Evolutionary conservation across 108 stramenopile species (phyloP).

Genomic region (Pelagomonas calceolata): DNA sequence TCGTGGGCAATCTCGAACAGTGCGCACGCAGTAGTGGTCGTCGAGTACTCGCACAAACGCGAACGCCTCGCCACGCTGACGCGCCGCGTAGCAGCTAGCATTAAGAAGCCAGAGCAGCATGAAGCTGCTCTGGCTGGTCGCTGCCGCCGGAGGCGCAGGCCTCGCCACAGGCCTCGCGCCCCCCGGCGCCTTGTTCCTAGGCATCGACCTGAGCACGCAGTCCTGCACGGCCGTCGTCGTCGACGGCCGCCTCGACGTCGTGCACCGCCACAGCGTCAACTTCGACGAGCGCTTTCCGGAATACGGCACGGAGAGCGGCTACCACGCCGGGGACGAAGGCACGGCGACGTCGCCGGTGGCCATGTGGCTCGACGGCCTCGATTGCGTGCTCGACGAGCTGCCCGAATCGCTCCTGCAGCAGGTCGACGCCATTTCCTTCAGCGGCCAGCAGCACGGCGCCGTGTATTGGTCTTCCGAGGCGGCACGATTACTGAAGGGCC

Average conservation of each 20-base stretch:
- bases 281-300: slow-evolving; percentile 23
- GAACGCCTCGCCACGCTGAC: no score
- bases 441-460: slow-evolving; percentile 33
- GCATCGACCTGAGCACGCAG: slow-evolving; percentile 31
- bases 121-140: no score
- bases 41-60: no score
- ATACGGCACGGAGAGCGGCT: slow-evolving; percentile 20
- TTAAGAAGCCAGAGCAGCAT: no score
- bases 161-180: no score
- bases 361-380: slow-evolving; percentile 32
- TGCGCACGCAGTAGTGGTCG: no score
- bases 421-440: slow-evolving; percentile 21
- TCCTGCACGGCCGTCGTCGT: slow-evolving; percentile 23
- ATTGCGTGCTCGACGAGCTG: slow-evolving; percentile 14
- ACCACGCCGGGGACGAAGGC: slow-evolving; percentile 19
- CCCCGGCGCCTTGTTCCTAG: slow-evolving; percentile 18
- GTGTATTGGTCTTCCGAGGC: slow-evolving; percentile 21
- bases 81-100: no score
- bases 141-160: no score
- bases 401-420: neutral
- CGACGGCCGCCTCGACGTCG: slow-evolving; percentile 4
- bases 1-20: no score
- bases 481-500: neutral
- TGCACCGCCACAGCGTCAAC: slow-evolving; percentile 13
- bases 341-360: slow-evolving; percentile 22